Percentiles rank a stretch among this genome's conserved stretches.
Evolutionary conservation across 352 stramenopile genomes (phyloP).

Genomic region (Globisporangium yorkense): DNA sequence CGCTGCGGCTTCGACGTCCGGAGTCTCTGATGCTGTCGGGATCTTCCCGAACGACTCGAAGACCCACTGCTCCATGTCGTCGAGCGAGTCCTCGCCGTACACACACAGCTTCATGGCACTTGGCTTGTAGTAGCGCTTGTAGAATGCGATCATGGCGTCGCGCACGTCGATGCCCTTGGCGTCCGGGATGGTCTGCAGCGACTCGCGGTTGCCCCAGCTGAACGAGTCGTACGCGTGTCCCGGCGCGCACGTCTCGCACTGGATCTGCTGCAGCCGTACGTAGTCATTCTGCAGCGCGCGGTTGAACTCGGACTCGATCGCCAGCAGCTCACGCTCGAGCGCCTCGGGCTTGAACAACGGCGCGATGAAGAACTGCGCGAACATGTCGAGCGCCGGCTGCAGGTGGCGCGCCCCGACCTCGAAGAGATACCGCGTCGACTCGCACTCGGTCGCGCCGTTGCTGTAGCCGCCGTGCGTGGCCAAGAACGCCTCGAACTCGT

Average conservation of each 20-base stretch:
- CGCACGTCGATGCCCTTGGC: constrained; percentile 39
- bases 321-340: constrained; percentile 68
- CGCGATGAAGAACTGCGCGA: constrained; percentile 90
- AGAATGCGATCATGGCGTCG: constrained; percentile 50
- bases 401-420: constrained; percentile 61
- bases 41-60: constrained; percentile 45
- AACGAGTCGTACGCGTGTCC: constrained; percentile 70
- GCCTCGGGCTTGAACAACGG: constrained; percentile 74
- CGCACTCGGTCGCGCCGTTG: constrained; percentile 90
- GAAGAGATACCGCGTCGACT: constrained; percentile 90
- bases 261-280: constrained; percentile 63
- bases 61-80: constrained; percentile 54
- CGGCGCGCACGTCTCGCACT: constrained; percentile 43
- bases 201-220: constrained; percentile 72
- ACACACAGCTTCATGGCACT: constrained; percentile 71
- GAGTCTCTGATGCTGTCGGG: constrained; percentile 3
- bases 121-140: constrained; percentile 48
- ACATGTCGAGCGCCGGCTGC: constrained; percentile 74
- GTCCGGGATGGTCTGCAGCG: constrained; percentile 32
- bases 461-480: constrained; percentile 79
- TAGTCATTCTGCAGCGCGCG: constrained; percentile 56
- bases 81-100: constrained; percentile 50
- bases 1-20: neutral
- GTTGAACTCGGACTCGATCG: constrained; percentile 86
- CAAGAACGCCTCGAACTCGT: constrained; percentile 88